Evolutionary conservation across 2,329 filamentous ascomycete genomes (phyloP).

Genomic region (Botrytis paeoniae): DNA sequence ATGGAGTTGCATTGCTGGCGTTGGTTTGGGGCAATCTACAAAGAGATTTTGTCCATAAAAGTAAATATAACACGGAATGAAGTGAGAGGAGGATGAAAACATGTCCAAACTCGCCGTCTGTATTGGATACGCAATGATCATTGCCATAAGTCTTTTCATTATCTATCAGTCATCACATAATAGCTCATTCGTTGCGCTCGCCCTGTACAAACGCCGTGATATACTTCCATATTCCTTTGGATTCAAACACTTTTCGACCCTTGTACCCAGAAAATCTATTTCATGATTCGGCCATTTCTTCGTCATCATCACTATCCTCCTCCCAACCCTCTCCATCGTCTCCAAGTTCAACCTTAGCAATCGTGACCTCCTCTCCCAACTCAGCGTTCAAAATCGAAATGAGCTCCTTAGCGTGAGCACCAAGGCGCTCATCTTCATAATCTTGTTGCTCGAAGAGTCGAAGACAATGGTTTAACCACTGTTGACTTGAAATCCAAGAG

Average conservation of each 20-base stretch:
- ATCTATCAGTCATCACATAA: constrained; percentile 9
- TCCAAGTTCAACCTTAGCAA: constrained; percentile 53
- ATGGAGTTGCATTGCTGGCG: constrained; percentile 36
- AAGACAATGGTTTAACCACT: constrained; percentile 79
- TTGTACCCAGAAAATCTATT: not conserved
- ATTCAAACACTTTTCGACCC: not conserved
- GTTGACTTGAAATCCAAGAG: constrained; percentile 69
- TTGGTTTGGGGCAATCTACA: constrained; percentile 20
- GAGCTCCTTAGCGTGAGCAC: constrained; percentile 72
- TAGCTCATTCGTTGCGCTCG: not conserved
- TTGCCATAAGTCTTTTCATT: constrained; percentile 3
- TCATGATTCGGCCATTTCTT: constrained; percentile 53
- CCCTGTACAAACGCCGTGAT: constrained; percentile 23
- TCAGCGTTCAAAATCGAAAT: constrained; percentile 60
- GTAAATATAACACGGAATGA: not conserved
- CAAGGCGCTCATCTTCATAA: constrained; percentile 80
- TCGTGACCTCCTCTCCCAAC: constrained; percentile 60
- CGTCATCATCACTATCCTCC: constrained; percentile 48
- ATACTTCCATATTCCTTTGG: constrained; percentile 1
- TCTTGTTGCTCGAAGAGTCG: constrained; percentile 74
- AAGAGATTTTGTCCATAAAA: not conserved
- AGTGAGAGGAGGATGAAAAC: not conserved
- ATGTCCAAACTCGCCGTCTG: not conserved
- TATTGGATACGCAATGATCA: not conserved
- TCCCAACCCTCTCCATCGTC: constrained; percentile 49